Evolutionary conservation across 345 rosid species (phyloP), one percentile per base, ranked within the genome.

Genomic region (Dipteronia sinensis): DNA sequence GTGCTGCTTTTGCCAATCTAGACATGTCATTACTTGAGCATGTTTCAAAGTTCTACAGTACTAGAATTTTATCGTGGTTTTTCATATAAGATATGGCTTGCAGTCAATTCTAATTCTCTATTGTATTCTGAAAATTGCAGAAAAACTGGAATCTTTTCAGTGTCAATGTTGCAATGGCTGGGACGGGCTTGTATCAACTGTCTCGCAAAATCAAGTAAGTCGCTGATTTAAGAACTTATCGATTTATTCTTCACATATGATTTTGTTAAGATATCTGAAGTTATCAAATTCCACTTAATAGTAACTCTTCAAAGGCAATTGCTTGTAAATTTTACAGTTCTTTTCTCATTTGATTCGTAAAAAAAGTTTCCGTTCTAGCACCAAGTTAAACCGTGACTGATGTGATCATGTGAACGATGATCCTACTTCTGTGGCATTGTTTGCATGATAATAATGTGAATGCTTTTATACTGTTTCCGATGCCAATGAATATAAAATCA

Each of bases 121-220:
- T 31, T 31, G n/a, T n/a, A n/a, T n/a, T 25, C 20, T 49, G 56
- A 27, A n/a, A 34, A 72, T 64, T 81, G 77, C 81, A 85, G 88
- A 85, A 87, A 81, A 87, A 85, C 77, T 83, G 88, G 88, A 87
- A 87, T 67, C 84, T 85, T 31, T 81, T 83, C 40, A 75, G 88
- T 66, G 87, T 82, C 55, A 85, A 83, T 10, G 23, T 85, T 25
- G 82, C 86, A 2, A 83, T 79, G 88, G 78, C 82, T 53, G 85
- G 78, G 9, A 85, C 83, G 1, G 84, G 87, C 67, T 59, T 82
- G 61, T 85, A 82, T 71, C 90, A 85, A 65, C 83, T 87, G n/a
- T 67, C 84, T 0, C 84, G 86, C 56, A 87, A 87, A 79, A 25
- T 87, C 34, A 77, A 75, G 90, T 82, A 71, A 79, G 89, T 61